Conservation (phyloP, 352 stramenopile genomes). For the Phytophthora idaei region DNA sequence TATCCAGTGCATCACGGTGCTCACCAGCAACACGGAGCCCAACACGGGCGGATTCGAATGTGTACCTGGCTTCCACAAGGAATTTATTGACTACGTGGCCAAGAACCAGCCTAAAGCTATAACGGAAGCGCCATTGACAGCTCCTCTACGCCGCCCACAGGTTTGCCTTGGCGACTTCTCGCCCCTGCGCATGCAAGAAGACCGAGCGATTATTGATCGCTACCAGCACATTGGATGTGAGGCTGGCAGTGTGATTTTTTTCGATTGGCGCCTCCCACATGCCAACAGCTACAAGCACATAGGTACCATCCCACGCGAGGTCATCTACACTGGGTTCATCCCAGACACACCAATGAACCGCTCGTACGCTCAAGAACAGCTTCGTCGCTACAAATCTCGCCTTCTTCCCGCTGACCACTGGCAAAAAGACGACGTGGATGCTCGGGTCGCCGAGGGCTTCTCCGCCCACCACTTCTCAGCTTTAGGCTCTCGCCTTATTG, state of each 20-base stretch:
- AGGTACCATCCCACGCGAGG: slow-evolving; percentile 60
- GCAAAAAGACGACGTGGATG: slow-evolving; percentile 70
- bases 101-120: slow-evolving; percentile 24
- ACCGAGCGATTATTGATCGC: slow-evolving; percentile 72
- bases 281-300: slow-evolving; percentile 88
- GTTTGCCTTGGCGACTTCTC: slow-evolving; percentile 91
- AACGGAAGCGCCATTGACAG: slow-evolving; percentile 16
- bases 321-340: slow-evolving; percentile 89
- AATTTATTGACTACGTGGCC: slow-evolving; percentile 74
- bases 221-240: slow-evolving; percentile 68
- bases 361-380: slow-evolving; percentile 72
- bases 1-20: slow-evolving; percentile 89
- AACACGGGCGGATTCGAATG: slow-evolving; percentile 89
- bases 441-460: slow-evolving; percentile 62
- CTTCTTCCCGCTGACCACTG: slow-evolving; percentile 78
- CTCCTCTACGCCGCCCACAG: slow-evolving; percentile 44
- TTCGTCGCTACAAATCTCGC: slow-evolving; percentile 66
- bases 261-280: slow-evolving; percentile 88
- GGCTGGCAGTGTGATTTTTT: slow-evolving; percentile 86
- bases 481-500: slow-evolving; percentile 70
- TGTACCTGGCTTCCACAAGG: slow-evolving; percentile 85
- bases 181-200: slow-evolving; percentile 83
- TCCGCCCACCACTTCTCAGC: slow-evolving; percentile 71
- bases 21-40: slow-evolving; percentile 68
- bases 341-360: slow-evolving; percentile 75